Evolutionary conservation across 305 asterid species (phyloP).

Genomic region (Rubia occidens): DNA sequence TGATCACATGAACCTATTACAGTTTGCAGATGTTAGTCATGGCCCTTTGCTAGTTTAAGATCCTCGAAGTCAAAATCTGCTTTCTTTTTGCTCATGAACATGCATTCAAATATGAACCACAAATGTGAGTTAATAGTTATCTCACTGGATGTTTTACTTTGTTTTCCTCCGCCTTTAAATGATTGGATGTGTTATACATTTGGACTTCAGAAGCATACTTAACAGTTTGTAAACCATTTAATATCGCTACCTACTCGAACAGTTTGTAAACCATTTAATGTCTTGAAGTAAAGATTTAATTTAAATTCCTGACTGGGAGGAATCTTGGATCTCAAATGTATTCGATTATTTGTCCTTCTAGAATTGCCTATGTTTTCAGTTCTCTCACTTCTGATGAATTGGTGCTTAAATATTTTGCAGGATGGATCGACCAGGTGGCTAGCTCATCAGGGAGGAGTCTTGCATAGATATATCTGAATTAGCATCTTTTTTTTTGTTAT

Average conservation of each 20-base stretch:
- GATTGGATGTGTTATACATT: background rate
- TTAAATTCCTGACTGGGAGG: background rate
- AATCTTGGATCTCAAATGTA: background rate
- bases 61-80: background rate
- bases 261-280: background rate
- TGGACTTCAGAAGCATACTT: background rate
- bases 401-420: background rate
- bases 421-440: background rate
- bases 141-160: conserved; percentile 3
- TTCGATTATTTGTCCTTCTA: background rate
- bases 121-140: background rate
- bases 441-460: background rate
- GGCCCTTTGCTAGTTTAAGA: background rate
- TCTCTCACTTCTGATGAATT: background rate
- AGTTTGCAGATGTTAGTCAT: background rate
- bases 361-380: background rate
- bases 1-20: background rate
- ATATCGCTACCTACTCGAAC: background rate
- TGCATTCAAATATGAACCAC: background rate
- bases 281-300: background rate
- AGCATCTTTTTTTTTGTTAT: background rate
- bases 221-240: too few relatives aligned
- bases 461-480: background rate
- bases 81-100: background rate
- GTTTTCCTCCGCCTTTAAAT: background rate